Base-by-base conservation (phyloP, 176 grass and related monocot species). In the Oryza coarctata region DNA sequence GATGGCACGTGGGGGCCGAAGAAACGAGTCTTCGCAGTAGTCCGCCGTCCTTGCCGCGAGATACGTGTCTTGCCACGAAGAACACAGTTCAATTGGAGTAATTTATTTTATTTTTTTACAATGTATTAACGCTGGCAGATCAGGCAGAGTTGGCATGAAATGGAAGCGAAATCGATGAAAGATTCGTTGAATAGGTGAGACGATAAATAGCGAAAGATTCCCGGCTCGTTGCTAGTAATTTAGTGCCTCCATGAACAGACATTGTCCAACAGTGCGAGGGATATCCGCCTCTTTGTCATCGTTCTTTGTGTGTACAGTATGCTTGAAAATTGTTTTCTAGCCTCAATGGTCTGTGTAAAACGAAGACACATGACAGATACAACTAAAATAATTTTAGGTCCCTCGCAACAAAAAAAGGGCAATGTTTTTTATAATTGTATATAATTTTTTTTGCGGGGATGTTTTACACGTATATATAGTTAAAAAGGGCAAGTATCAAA, bases 1-100 rank as follows among this genome's bases (percentile, higher is more conserved):
- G 43, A 62, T 29, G 2, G 52, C 75, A 76, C 78, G 84, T 88
- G 81, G 63, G 40, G 1, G 40, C 8, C 13, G 45, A 35, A 65
- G 65, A 63, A 38, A 28, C 65, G 41, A 63, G 52, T 40, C 67
- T 25, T 50, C 20, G 66, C 36, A 23, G 38, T n/a, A n/a, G n/a
- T n/a, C n/a, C n/a, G 7, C 12, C 22, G 86, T 64, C 75, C 68
- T 68, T 75, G n/a, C 83, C 71, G 76, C 77, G 84, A 88, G 85
- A 92, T 90, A 76, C 87, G 82, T 86, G 93, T 84, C 87, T 38
- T 88, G 90, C 88, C 93, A 69, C 82, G 71, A n/a, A 60, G 55
- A 60, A 11, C 45, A 45, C 35, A 7, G 3, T 20, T 60, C 22
- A 23, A 2, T 55, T 10, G 11, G 11, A 45, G 2, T 50, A 11